These are phyloP conservation scores for Oenanthe sinensis DNA, from an alignment of 129 eudicot genomes.

Conservation along the genomic window DNA sequence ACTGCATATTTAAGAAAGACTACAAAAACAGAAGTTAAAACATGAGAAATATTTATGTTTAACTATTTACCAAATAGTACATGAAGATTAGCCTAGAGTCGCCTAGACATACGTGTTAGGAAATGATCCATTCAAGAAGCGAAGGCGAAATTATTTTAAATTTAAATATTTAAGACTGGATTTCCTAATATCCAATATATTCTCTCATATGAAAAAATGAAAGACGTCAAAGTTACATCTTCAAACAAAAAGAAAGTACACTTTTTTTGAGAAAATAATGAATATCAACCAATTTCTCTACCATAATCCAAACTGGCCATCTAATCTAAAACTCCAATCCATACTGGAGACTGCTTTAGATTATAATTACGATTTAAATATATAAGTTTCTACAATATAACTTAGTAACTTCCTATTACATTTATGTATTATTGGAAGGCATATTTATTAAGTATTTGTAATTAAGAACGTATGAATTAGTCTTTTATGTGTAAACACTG, in stretches of 20 bases:
- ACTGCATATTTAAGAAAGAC: slow-evolving; percentile 71
- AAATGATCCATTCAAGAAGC: not conserved
- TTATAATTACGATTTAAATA: not conserved
- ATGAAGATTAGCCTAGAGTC: slow-evolving; percentile 1
- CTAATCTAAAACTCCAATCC: not conserved
- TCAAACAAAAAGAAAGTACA: not conserved
- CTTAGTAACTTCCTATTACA: not conserved
- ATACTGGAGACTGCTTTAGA: not conserved
- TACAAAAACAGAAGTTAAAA: slow-evolving; percentile 20
- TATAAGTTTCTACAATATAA: not conserved
- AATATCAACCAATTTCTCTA: not conserved
- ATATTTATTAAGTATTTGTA: not conserved
- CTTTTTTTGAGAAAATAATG: not conserved
- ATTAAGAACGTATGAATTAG: not conserved
- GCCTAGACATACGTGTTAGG: not conserved
- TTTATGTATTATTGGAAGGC: not conserved
- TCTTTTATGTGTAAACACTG: not conserved
- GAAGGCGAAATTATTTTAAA: not conserved
- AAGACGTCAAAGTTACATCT: not conserved
- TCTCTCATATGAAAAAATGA: not conserved
- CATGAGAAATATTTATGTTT: slow-evolving; percentile 7
- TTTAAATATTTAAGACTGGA: not conserved
- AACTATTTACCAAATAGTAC: slow-evolving; percentile 1
- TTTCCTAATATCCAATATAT: not conserved
- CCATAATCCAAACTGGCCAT: not conserved